Base-by-base conservation (phyloP, 257 asterid genomes). In the Marsdenia floribunda region DNA sequence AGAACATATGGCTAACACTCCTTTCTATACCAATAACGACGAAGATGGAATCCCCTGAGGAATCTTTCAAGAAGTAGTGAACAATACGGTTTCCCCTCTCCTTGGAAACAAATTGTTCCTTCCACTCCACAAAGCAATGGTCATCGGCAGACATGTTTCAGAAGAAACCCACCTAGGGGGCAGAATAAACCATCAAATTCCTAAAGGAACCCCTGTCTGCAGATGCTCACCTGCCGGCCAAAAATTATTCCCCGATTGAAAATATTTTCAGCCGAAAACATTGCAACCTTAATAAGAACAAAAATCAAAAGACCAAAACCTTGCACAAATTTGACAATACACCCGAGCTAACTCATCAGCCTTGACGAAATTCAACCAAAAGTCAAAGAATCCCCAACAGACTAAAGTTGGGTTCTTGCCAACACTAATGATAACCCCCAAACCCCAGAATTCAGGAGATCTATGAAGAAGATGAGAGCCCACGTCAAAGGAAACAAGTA, bases 1-100 rank as follows among this genome's bases (percentile, higher is more conserved):
- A 95, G 78, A 95, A 90, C 99, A 95, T 95, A 82, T 95, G 99
- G 84, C 99, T 85, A 80, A 92, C 92, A 85, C 99, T 95, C 86
- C 98, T 92, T 84, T 95, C 99, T 50, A 93, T 95, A 19, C 99
- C 99, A 77, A 92, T 96, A 77, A 95, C 97, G 75, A 98, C 96
- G 68, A 87, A 91, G 83, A 89, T 84, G 0, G 91, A 95, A 54
- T 95, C 94, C 84, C 98, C 99, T 29, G 87, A 81, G 68, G 86
- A 82, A 86, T 92, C 93, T 81, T 92, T 95, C 90, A 95, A 75
- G 82, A 85, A 92, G 82, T 92, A 95, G 80, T 95, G 98, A 77
- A 95, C 98, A 58, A 95, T 92, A 37, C 99, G 93, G 79, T 88
- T 88, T 33, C 98, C 99, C 85, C 91, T 90, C 90, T 92, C 98